Base-by-base conservation (phyloP, 169 alveolate species). In the Plasmodium berghei region DNA sequence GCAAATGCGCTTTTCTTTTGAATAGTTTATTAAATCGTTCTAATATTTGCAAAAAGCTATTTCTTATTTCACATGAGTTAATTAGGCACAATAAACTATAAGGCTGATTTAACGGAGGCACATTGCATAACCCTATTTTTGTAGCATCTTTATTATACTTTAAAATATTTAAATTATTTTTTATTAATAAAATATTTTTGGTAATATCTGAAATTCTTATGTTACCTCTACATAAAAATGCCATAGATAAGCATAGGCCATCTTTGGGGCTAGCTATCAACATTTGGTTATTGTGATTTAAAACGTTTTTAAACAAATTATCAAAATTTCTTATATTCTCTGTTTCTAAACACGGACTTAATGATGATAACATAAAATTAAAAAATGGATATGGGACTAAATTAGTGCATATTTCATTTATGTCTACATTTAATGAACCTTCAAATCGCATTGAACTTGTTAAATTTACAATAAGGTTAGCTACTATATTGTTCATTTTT, bases 391-490 rank as follows among this genome's bases (percentile, higher is more conserved):
- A 98, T 3, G 99, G 99, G 26, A 98, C 98, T 80, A 98, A 89
- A 87, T 98, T 98, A 97, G 97, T 96, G 1, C 99, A 96, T 83
- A 98, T 98, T 93, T 98, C 99, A 90, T 98, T 98, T 73, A 98
- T 86, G 89, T 97, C 99, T 56, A 98, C 97, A 92, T 97, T 97
- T 62, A 98, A 87, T 34, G 97, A 95, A 5, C 99, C 99, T 89
- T 97, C 98, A 88, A 96, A 98, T 83, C 99, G 72, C 99, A 98
- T 98, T 3, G 99, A 96, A 71, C 98, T 93, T 18, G 98, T 97
- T 71, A 97, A 86, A 85, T 95, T 94, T 87, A 88, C 61, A 67
- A 83, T 83, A 55, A 83, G 86, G 24, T 83, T 83, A 55, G 90
- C 90, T 42, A 83, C 90, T 48, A 83, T 83, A 69, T 83, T 83